Evolutionary conservation across 257 asterid species (phyloP).

Genomic region (Ilex asprella): DNA sequence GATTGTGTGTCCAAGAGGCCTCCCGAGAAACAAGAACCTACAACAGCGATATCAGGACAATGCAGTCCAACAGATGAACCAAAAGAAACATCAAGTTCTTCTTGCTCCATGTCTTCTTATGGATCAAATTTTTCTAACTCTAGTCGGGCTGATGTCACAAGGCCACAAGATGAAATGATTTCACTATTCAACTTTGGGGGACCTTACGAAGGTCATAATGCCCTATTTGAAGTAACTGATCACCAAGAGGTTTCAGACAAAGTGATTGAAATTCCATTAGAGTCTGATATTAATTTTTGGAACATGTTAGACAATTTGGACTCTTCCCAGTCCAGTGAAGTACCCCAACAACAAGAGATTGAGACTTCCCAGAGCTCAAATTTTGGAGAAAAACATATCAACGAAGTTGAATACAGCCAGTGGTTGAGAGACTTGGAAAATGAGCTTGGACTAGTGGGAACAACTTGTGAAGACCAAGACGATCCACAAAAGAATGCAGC

Average conservation of each 20-base stretch:
- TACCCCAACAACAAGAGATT: neutral
- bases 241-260: constrained; percentile 3
- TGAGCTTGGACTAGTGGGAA: constrained; percentile 43
- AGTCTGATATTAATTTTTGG: constrained; percentile 36
- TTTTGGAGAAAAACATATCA: neutral
- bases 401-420: constrained; percentile 16
- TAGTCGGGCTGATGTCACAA: neutral
- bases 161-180: no score
- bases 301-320: constrained; percentile 27
- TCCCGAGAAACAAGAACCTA: neutral
- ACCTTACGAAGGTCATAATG: no score
- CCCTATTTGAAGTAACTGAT: no score
- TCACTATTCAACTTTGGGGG: no score
- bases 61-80: neutral
- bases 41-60: neutral
- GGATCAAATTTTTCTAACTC: constrained; percentile 16
- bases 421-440: constrained; percentile 51
- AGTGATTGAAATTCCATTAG: constrained; percentile 30
- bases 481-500: neutral
- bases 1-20: neutral
- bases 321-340: constrained; percentile 7
- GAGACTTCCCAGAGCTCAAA: neutral
- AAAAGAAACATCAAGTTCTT: constrained; percentile 8
- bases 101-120: constrained; percentile 18
- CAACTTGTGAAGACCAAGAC: neutral